phyloP scores from a whole-genome alignment of 176 grass and related monocot genomes.

The barley (Hordeum vulgare) region DNA sequence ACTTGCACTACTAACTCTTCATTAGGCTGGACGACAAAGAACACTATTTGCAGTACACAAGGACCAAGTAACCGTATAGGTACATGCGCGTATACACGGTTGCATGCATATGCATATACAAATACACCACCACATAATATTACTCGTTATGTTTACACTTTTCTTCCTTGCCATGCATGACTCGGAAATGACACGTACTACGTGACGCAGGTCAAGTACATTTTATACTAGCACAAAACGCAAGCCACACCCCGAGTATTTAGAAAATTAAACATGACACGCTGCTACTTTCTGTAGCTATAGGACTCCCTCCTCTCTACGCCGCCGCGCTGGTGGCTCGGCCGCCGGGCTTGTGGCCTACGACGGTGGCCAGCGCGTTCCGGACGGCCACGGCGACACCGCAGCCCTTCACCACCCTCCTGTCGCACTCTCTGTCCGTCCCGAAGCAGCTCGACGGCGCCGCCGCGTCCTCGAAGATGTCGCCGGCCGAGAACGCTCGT shows the following conservation, averaged over 20 bases:
- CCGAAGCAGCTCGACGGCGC: slow-evolving; percentile 20
- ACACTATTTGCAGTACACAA: slow-evolving; percentile 28
- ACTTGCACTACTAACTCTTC: not conserved
- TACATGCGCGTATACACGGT: not conserved
- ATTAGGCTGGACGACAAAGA: not conserved
- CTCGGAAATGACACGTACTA: slow-evolving; percentile 6
- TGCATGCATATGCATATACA: not conserved
- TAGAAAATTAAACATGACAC: not conserved
- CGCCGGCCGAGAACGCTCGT: slow-evolving; percentile 21
- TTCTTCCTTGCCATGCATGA: slow-evolving; percentile 6
- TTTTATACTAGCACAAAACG: slow-evolving; percentile 22
- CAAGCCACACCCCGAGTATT: slow-evolving; percentile 25
- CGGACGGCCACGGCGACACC: slow-evolving; percentile 23
- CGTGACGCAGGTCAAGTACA: not conserved
- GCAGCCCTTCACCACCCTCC: slow-evolving; percentile 16
- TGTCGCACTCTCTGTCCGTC: slow-evolving; percentile 32
- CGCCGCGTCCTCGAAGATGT: not conserved
- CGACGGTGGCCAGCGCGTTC: slow-evolving; percentile 25
- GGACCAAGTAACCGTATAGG: not conserved
- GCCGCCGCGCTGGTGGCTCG: not conserved
- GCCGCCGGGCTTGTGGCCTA: slow-evolving; percentile 22
- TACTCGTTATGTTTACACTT: slow-evolving; percentile 20
- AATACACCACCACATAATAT: not conserved
- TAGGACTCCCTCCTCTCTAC: not conserved
- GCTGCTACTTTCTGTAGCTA: not conserved